These are phyloP conservation scores for Calonectria henricotiae DNA, from an alignment of 2,329 filamentous ascomycete species.

Conservation along the genomic window DNA sequence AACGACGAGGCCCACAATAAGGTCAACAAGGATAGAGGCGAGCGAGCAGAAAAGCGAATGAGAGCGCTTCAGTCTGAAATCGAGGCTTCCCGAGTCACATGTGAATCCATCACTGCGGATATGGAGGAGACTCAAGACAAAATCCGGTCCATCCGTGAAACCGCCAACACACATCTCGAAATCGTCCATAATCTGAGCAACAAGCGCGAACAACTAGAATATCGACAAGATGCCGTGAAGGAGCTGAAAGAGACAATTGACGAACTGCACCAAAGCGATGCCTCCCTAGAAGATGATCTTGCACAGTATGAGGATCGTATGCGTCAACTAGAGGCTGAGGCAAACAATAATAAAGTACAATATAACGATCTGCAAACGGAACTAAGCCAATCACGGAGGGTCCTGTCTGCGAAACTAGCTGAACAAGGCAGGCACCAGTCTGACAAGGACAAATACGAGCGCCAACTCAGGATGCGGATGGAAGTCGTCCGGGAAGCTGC, in stretches of 20 bases:
- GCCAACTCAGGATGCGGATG: slow-evolving; percentile 81
- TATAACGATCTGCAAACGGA: slow-evolving; percentile 77
- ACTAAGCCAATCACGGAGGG: slow-evolving; percentile 63
- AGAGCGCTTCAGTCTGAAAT: slow-evolving; percentile 78
- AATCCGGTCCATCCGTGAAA: slow-evolving; percentile 78
- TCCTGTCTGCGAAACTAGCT: slow-evolving; percentile 69
- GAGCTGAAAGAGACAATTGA: slow-evolving; percentile 82
- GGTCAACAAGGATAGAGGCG: slow-evolving; percentile 87
- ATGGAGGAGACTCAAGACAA: slow-evolving; percentile 74
- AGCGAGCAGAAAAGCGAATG: slow-evolving; percentile 78
- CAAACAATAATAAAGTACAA: slow-evolving; percentile 74
- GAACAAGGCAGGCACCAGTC: slow-evolving; percentile 87
- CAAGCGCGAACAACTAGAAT: slow-evolving; percentile 82
- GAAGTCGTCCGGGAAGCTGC: slow-evolving; percentile 86
- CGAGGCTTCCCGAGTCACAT: slow-evolving; percentile 73
- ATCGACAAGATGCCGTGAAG: slow-evolving; percentile 79
- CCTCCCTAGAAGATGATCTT: slow-evolving; percentile 80
- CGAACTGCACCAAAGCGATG: slow-evolving; percentile 85
- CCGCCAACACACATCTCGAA: slow-evolving; percentile 81
- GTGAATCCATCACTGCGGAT: slow-evolving; percentile 71
- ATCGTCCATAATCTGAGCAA: slow-evolving; percentile 83
- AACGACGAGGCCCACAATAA: slow-evolving; percentile 85
- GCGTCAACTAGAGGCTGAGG: slow-evolving; percentile 75
- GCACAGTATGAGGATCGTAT: slow-evolving; percentile 86
- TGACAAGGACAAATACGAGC: slow-evolving; percentile 89